Evolutionary conservation across 768 basidiomycete species (phyloP).

Genomic region (Lactifluus piperatus): DNA sequence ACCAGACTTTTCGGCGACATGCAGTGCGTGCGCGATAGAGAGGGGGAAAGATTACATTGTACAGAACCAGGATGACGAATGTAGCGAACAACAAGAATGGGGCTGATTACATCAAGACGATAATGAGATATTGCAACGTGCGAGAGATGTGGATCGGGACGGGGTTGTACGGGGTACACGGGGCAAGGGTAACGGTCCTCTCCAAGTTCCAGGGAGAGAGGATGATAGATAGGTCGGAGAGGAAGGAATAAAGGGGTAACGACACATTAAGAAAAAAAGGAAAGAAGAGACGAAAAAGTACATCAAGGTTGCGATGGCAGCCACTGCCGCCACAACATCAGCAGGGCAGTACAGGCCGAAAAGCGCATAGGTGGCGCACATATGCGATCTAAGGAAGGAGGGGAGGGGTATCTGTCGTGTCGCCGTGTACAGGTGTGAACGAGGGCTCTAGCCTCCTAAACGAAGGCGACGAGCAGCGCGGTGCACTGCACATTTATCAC

Average conservation of each 20-base stretch:
- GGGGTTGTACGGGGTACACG: background rate
- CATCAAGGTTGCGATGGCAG: slow-evolving; percentile 6
- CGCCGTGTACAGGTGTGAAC: background rate
- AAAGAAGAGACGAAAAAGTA: background rate
- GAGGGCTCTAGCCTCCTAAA: background rate
- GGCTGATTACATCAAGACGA: slow-evolving; percentile 11
- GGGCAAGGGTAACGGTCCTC: slow-evolving; percentile 1
- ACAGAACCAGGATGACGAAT: slow-evolving; percentile 10
- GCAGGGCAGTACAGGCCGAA: background rate
- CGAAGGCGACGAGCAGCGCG: background rate
- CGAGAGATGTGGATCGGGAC: background rate
- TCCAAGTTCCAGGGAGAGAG: slow-evolving; percentile 4
- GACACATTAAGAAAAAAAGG: background rate
- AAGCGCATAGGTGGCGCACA: background rate
- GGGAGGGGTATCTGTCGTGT: slow-evolving; percentile 12
- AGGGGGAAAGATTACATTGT: slow-evolving; percentile 5
- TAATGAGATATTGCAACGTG: slow-evolving; percentile 10
- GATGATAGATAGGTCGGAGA: background rate
- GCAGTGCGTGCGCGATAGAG: background rate
- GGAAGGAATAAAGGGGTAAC: background rate
- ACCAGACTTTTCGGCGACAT: background rate
- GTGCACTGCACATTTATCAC: background rate
- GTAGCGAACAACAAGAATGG: slow-evolving; percentile 11
- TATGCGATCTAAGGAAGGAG: slow-evolving; percentile 5
- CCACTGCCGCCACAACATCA: background rate